Conservation (phyloP, 148 eudicot genomes). For the Diospyros lotus region DNA sequence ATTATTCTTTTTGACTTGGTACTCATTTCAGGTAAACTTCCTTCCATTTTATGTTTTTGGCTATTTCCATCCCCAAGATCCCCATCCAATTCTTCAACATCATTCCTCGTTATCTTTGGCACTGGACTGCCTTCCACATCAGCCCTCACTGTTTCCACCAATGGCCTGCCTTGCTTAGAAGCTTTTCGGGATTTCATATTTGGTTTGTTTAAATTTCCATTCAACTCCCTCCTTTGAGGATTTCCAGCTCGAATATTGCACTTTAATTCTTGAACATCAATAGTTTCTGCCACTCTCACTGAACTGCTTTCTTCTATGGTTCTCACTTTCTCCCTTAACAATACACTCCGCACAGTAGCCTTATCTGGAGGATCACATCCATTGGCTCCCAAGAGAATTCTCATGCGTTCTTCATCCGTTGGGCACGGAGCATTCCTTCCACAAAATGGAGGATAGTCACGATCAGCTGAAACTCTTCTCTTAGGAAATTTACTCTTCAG, state of each 20-base stretch:
- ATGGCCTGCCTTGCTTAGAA: constrained; percentile 8
- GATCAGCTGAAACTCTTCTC: constrained; percentile 55
- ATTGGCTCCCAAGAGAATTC: constrained; percentile 11
- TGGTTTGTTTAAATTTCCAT: constrained; percentile 12
- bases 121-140: not conserved
- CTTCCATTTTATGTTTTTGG: constrained; percentile 8
- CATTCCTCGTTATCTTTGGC: constrained; percentile 9
- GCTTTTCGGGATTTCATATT: not conserved
- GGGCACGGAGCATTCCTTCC: constrained; percentile 38
- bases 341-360: not conserved
- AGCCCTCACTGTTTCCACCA: not conserved
- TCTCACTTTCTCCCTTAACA: not conserved
- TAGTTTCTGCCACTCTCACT: constrained; percentile 7
- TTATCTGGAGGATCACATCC: constrained; percentile 2
- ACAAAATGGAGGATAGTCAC: constrained; percentile 74
- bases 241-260: constrained; percentile 10
- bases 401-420: constrained; percentile 16
- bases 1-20: not conserved
- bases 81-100: constrained; percentile 12
- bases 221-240: constrained; percentile 3
- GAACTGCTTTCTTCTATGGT: not conserved
- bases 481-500: constrained; percentile 30
- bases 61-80: constrained; percentile 9
- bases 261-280: constrained; percentile 9
- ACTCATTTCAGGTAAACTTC: constrained; percentile 6